These are phyloP conservation scores for Catunica adiposa DNA, from an alignment of 2,329 filamentous ascomycete genomes.

Conservation along the genomic window DNA sequence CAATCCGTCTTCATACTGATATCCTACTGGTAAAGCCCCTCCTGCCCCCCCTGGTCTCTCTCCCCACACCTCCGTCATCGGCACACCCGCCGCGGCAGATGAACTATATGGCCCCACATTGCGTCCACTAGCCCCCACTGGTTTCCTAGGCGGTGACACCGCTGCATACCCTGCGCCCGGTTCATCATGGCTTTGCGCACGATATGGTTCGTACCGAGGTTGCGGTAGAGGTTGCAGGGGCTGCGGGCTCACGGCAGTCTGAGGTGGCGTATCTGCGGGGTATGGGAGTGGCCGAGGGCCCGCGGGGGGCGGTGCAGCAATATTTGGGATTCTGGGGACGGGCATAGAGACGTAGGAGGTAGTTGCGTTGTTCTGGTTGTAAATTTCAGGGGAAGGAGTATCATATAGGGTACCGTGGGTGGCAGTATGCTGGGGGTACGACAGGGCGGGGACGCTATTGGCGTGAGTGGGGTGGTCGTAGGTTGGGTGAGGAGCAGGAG, in stretches of 20 bases:
- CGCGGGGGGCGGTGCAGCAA: background rate
- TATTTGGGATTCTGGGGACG: background rate
- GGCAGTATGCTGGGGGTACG: no score
- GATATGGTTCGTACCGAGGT: background rate
- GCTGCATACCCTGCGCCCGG: background rate
- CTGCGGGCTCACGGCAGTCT: background rate
- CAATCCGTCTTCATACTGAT: constrained; percentile 7
- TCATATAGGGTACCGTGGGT: background rate
- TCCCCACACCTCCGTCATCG: background rate
- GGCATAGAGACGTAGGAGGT: background rate
- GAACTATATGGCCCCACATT: background rate
- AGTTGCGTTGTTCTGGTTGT: background rate
- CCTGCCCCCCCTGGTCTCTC: background rate
- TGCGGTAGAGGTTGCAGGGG: background rate
- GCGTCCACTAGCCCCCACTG: background rate
- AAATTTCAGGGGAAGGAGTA: background rate
- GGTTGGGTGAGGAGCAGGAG: background rate
- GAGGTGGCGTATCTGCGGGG: background rate
- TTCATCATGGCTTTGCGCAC: background rate
- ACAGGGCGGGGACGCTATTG: no score
- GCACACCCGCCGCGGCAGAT: background rate
- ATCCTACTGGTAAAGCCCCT: background rate
- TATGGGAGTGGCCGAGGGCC: background rate
- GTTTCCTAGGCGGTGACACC: background rate
- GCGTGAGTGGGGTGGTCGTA: background rate